phyloP scores from a whole-genome alignment of 75 land plant genomes.

The Picea glauca region DNA sequence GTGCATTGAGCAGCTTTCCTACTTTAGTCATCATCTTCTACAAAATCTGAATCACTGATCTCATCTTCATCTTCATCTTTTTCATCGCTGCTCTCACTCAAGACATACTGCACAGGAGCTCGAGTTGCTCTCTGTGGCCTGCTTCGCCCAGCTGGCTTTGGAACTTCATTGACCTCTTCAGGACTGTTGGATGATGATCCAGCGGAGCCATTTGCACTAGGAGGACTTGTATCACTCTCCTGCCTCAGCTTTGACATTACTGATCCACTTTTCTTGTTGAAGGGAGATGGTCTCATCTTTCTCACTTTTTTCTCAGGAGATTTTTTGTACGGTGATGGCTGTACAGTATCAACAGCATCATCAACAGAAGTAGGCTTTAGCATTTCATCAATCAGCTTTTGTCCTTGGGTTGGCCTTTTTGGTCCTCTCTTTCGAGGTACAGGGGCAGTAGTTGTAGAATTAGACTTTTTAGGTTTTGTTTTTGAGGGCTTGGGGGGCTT shows the following conservation, averaged over 20 bases:
- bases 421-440: conserved; percentile 27
- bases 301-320: conserved; percentile 91
- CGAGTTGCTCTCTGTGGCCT: conserved; percentile 55
- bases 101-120: conserved; percentile 38
- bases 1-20: too few relatives aligned
- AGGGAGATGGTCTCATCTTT: conserved; percentile 86
- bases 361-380: conserved; percentile 9
- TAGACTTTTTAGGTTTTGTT: conserved; percentile 4
- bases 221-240: background rate
- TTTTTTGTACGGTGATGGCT: conserved; percentile 18
- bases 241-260: conserved; percentile 24
- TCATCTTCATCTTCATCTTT: conserved; percentile 15
- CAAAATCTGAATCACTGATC: conserved; percentile 38
- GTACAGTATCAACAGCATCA: conserved; percentile 3
- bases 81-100: conserved; percentile 44
- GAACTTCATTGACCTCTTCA: conserved; percentile 18
- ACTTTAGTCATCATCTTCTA: too few relatives aligned
- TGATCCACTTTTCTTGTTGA: conserved; percentile 93
- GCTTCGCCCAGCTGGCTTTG: conserved; percentile 17
- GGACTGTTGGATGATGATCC: background rate
- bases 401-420: conserved; percentile 30
- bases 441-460: conserved; percentile 19
- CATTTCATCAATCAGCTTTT: conserved; percentile 53
- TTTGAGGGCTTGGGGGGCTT: conserved; percentile 6
- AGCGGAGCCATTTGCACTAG: background rate